Evolutionary conservation across 768 basidiomycete genomes (phyloP).

Genomic region (Termitomyces sp.): DNA sequence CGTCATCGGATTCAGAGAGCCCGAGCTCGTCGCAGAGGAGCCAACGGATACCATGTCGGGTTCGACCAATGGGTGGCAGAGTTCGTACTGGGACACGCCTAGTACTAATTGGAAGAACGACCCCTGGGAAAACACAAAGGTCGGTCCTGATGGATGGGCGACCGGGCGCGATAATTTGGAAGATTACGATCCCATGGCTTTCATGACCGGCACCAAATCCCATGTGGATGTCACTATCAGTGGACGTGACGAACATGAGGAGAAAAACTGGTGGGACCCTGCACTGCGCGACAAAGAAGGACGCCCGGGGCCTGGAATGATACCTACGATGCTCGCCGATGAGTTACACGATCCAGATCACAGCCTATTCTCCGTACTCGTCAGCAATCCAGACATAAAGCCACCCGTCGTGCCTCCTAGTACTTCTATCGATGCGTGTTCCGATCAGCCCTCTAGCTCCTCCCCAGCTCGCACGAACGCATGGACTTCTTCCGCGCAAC

Average conservation of each 20-base stretch:
- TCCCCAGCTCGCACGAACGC: conserved; percentile 5
- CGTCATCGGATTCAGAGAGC: conserved; percentile 46
- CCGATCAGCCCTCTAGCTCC: neutral
- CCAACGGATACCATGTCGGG: conserved; percentile 16
- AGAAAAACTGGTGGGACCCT: conserved; percentile 68
- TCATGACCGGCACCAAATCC: conserved; percentile 21
- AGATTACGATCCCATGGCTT: conserved; percentile 18
- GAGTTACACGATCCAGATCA: conserved; percentile 71
- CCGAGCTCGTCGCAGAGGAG: conserved; percentile 50
- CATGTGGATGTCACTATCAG: conserved; percentile 44
- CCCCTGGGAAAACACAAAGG: neutral
- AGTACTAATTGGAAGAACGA: neutral
- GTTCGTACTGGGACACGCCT: neutral
- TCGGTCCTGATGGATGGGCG: conserved; percentile 16
- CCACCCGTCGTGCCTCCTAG: neutral
- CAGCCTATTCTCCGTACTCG: conserved; percentile 61
- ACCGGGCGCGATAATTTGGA: conserved; percentile 4
- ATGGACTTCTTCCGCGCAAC: conserved; percentile 4
- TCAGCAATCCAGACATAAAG: conserved; percentile 24
- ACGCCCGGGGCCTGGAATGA: conserved; percentile 69
- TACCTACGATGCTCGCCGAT: conserved; percentile 67
- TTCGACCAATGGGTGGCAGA: conserved; percentile 8
- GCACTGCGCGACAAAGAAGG: conserved; percentile 37
- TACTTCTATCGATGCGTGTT: neutral
- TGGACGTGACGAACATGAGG: conserved; percentile 59